phyloP scores from a whole-genome alignment of 2,329 filamentous ascomycete genomes.

The Colletotrichum echinochloae region DNA sequence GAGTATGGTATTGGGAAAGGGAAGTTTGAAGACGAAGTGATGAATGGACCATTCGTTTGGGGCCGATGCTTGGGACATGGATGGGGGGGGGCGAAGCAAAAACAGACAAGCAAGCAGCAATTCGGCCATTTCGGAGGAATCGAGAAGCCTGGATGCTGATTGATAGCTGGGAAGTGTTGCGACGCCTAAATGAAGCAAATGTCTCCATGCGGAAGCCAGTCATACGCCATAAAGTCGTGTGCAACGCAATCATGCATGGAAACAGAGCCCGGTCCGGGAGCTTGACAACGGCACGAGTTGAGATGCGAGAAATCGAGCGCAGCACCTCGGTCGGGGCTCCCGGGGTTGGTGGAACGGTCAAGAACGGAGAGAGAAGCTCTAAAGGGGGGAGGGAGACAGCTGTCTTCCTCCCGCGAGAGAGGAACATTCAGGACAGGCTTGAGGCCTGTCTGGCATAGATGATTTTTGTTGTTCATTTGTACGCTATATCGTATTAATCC shows the following conservation, averaged over 20 bases:
- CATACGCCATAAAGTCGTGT: conserved; percentile 14
- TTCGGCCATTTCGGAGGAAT: conserved; percentile 10
- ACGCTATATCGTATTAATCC: conserved; percentile 37
- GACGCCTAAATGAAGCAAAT: conserved; percentile 30
- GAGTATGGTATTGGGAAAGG: conserved; percentile 27
- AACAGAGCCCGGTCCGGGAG: conserved; percentile 2
- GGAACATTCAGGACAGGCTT: conserved; percentile 14
- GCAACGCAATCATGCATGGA: conserved; percentile 10
- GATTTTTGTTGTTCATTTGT: conserved; percentile 11
- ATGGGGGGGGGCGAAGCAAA: neutral
- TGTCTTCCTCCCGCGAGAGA: neutral
- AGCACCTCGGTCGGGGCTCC: neutral
- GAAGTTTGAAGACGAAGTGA: conserved; percentile 32
- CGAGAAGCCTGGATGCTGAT: neutral
- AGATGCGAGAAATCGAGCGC: neutral
- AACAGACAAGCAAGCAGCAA: conserved; percentile 12
- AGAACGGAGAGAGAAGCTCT: neutral
- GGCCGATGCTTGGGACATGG: conserved; percentile 6
- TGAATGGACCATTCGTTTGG: conserved; percentile 33
- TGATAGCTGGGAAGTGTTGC: conserved; percentile 9
- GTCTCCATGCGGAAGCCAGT: conserved; percentile 23
- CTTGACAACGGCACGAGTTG: neutral
- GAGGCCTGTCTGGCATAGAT: conserved; percentile 27
- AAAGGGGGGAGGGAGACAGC: neutral
- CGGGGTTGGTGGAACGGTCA: neutral